Base-by-base conservation (phyloP, 371 early-diverging fungal species). In the Synchytrium microbalum region DNA sequence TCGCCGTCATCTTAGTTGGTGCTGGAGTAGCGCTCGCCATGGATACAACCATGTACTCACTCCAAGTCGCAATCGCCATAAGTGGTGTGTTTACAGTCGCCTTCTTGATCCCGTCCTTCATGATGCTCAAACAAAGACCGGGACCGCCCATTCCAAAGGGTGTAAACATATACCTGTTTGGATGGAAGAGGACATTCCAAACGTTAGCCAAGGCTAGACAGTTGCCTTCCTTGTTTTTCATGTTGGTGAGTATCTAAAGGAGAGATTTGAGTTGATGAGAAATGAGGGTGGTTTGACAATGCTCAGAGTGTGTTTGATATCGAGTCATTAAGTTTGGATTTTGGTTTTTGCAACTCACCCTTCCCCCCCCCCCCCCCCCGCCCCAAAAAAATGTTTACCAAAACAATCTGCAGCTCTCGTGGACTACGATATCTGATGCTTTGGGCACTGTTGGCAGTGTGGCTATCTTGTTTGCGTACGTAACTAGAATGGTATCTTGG, bases 101-200 rank as follows among this genome's bases (percentile, higher is more conserved):
- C 3, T 8, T 62, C 29, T 10, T 57, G n/a, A 61, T 59, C 23
- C 59, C 59, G 30, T 3, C 38, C 10, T 32, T 59, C 32, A 28
- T 29, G 30, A 25, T 32, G 28, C 16, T 59, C 31, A 59, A 59
- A 29, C 10, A 10, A 59, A 10, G 59, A 25, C 32, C 59, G 8
- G 59, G 59, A 10, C 59, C 59, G 23, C 59, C 59, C 10, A 13
- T 59, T 29, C 59, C 59, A 59, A 29, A 59, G 38, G 10, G 23
- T 19, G 59, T 28, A 59, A 32, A 32, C 29, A 5, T 28, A 5
- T 24, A 10, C 31, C 24, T 33, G 29, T 59, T 28, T 31, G 24
- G 28, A 10, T 59, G 59, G 59, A 38, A 38, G 46, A 38, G 46
- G 19, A 38, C 46, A 38, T 10, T 38, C 46, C 5, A 38, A 5